Evolutionary conservation across 305 asterid genomes (phyloP), one percentile per base, ranked within the genome.

Genomic region (Rubia balearica): DNA sequence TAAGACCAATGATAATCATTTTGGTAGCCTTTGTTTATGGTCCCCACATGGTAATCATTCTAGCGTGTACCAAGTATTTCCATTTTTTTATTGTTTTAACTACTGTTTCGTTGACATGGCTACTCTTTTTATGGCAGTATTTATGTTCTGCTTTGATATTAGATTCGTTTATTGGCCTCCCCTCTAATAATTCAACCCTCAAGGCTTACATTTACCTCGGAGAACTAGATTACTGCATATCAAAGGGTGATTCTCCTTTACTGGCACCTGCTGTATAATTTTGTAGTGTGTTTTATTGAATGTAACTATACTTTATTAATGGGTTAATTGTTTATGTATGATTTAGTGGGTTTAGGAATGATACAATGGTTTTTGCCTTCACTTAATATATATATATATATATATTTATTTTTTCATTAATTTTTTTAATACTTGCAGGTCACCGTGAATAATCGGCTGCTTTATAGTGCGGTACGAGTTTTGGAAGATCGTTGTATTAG

Each of bases 401-500:
- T n/a, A n/a, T n/a, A n/a, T n/a, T n/a, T n/a, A n/a, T n/a, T n/a
- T n/a, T n/a, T 30, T 33, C 36, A 33, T 33, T 1, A 33, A 33
- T 2, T 73, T 36, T 53, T 43, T 16, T 5, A 12, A 30, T 49
- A 11, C 36, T 36, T 53, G 60, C 67, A 49, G 74, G 66, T 74
- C 64, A 51, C 38, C 68, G 53, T 64, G 16, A 64, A 63, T 62
- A 14, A 21, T 49, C 36, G 3, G 65, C 22, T 69, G 36, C 36
- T 55, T 55, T 67, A 48, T 46, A 42, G 68, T 14, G 11, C 3
- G 59, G 38, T 36, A 68, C 63, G 3, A 30, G 30, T 8, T 36
- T 71, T 69, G 82, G 77, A 71, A 65, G 67, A 73, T 51, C 14
- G 13, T 70, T 45, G 53, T 70, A 73, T 78, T 70, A 73, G 75